Percentiles rank a stretch among this genome's conserved stretches.
Conservation (phyloP, 768 basidiomycete genomes). For the Kwoniella botswanensis region DNA sequence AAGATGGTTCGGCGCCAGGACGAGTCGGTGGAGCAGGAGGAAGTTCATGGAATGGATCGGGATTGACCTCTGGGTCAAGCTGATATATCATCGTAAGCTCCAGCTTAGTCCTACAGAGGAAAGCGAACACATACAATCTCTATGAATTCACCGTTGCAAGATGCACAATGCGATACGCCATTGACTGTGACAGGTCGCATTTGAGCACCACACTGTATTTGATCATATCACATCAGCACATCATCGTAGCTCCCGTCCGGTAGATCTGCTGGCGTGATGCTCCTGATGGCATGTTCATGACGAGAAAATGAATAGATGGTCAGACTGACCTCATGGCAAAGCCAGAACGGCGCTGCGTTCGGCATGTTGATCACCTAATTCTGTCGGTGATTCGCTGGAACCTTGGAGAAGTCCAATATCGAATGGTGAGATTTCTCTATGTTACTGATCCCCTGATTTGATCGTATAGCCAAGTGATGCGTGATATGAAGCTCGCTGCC, state of each 20-base stretch:
- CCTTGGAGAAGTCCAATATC: neutral
- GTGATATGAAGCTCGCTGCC: too few relatives aligned
- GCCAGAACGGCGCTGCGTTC: constrained; percentile 44
- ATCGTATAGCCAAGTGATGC: too few relatives aligned
- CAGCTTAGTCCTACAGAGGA: neutral
- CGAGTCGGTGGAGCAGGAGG: constrained; percentile 42
- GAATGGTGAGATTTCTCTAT: too few relatives aligned
- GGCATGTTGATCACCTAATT: constrained; percentile 25
- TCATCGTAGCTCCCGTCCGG: neutral
- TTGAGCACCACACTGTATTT: constrained; percentile 76
- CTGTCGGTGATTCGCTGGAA: neutral
- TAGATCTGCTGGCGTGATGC: neutral
- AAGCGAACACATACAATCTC: constrained; percentile 65
- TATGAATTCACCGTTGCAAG: constrained; percentile 79
- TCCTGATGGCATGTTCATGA: neutral
- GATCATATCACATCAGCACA: neutral
- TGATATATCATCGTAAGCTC: constrained; percentile 1
- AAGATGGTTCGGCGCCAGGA: constrained; percentile 12
- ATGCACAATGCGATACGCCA: constrained; percentile 71
- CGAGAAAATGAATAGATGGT: neutral
- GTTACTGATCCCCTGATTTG: too few relatives aligned
- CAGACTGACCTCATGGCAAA: constrained; percentile 49
- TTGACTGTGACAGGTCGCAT: constrained; percentile 80
- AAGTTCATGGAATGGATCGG: constrained; percentile 44
- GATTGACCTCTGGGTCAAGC: constrained; percentile 47